Percentiles rank a stretch among this genome's conserved stretches.
Evolutionary conservation across 352 stramenopile species (phyloP).

Genomic region (Phytophthora aleatoria): DNA sequence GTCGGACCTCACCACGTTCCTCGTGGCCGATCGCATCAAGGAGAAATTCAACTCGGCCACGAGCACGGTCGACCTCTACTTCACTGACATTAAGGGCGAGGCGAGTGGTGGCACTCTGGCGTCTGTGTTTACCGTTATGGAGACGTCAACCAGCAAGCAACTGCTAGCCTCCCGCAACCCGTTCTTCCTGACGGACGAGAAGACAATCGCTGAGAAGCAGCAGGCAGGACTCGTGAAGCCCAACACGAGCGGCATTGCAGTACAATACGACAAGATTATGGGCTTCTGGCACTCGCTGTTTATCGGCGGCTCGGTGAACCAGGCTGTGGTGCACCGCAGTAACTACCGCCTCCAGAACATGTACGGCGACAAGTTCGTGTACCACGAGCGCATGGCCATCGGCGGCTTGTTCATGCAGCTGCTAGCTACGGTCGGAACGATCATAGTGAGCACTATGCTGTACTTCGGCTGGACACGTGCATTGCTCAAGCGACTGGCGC

Average conservation of each 20-base stretch:
- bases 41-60: conserved; percentile 48
- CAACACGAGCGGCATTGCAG: conserved; percentile 39
- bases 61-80: conserved; percentile 51
- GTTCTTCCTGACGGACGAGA: conserved; percentile 64
- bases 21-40: conserved; percentile 73
- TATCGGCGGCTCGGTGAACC: conserved; percentile 82
- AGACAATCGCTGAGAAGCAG: conserved; percentile 43
- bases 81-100: conserved; percentile 54
- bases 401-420: conserved; percentile 55
- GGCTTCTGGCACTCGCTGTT: conserved; percentile 72
- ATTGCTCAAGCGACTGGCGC: conserved; percentile 71
- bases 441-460: conserved; percentile 49
- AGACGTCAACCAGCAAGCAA: conserved; percentile 51
- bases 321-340: conserved; percentile 75
- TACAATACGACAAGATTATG: conserved; percentile 79
- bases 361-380: conserved; percentile 72
- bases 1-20: conserved; percentile 80
- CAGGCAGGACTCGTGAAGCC: conserved; percentile 31
- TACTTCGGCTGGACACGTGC: conserved; percentile 66
- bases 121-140: conserved; percentile 61
- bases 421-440: conserved; percentile 38
- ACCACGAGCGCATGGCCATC: conserved; percentile 63
- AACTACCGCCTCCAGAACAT: conserved; percentile 60
- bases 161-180: conserved; percentile 48
- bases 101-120: conserved; percentile 67